Percentiles rank a stretch among this genome's conserved stretches.
These are phyloP conservation scores for Primulina huaijiensis DNA, from an alignment of 257 asterid species.

Conservation along the genomic window DNA sequence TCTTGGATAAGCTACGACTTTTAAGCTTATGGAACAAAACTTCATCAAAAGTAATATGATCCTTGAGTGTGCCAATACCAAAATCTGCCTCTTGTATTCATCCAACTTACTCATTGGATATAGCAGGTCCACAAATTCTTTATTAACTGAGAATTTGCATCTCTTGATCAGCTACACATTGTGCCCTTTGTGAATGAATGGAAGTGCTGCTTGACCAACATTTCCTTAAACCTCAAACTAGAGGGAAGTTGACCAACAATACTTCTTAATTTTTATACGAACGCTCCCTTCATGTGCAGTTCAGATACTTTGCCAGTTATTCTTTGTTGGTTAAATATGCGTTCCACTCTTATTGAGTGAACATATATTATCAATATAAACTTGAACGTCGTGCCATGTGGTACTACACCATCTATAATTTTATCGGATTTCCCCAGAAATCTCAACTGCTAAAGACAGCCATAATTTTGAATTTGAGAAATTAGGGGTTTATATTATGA, in stretches of 20 bases:
- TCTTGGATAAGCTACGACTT: not conserved
- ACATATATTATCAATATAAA: too few relatives aligned
- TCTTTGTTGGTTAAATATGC: not conserved
- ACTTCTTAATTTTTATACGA: too few relatives aligned
- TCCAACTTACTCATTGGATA: not conserved
- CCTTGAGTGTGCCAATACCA: not conserved
- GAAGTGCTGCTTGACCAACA: not conserved
- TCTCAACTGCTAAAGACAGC: too few relatives aligned
- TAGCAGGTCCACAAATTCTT: too few relatives aligned
- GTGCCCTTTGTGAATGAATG: not conserved
- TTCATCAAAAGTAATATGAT: not conserved
- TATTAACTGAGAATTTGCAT: too few relatives aligned
- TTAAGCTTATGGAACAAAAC: not conserved
- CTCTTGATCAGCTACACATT: not conserved
- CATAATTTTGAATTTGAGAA: too few relatives aligned
- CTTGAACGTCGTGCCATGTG: too few relatives aligned
- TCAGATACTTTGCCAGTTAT: too few relatives aligned
- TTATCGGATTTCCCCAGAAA: too few relatives aligned
- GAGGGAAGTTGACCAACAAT: not conserved
- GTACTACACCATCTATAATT: too few relatives aligned
- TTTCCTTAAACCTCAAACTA: not conserved
- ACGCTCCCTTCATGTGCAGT: too few relatives aligned
- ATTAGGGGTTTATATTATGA: too few relatives aligned
- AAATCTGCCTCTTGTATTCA: not conserved
- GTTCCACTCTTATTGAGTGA: not conserved